These are phyloP conservation scores for Talinum fruticosum DNA, from an alignment of 148 eudicot genomes.

Conservation along the genomic window DNA sequence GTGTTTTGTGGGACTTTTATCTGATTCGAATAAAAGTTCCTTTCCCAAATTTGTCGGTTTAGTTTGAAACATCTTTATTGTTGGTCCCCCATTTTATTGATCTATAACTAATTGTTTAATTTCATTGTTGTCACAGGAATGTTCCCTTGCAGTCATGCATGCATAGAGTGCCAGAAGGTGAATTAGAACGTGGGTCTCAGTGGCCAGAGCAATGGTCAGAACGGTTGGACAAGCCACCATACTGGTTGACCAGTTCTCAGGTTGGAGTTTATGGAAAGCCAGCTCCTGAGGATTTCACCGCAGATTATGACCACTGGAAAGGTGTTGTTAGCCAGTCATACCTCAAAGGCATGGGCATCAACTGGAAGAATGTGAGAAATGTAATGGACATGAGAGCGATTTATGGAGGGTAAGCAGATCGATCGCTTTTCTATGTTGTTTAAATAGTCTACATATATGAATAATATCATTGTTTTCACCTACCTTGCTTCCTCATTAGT, in stretches of 20 bases:
- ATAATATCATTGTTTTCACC: not conserved
- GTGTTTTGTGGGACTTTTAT: not conserved
- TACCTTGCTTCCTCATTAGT: not conserved
- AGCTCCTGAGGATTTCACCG: slow-evolving; percentile 66
- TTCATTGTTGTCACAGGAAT: slow-evolving; percentile 36
- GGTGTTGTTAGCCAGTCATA: slow-evolving; percentile 57
- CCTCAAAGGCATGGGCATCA: slow-evolving; percentile 64
- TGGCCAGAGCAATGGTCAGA: slow-evolving; percentile 75
- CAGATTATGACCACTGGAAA: slow-evolving; percentile 70
- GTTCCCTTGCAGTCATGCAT: slow-evolving; percentile 61
- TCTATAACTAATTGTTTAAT: not conserved
- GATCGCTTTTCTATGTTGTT: not conserved
- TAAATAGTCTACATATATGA: not conserved
- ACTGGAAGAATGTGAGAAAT: slow-evolving; percentile 69
- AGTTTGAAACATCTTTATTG: not conserved
- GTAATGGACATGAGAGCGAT: slow-evolving; percentile 84
- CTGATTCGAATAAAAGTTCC: not conserved
- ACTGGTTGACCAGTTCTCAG: slow-evolving; percentile 55
- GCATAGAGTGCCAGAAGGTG: slow-evolving; percentile 50
- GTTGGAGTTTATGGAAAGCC: slow-evolving; percentile 77
- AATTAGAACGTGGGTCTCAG: slow-evolving; percentile 56
- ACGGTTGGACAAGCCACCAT: slow-evolving; percentile 55
- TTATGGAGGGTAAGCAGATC: slow-evolving; percentile 75
- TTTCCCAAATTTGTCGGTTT: not conserved
- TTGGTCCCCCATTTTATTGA: slow-evolving; percentile 4